These are phyloP conservation scores for Clarkia xantiana DNA, from an alignment of 345 rosid genomes.

Conservation along the genomic window DNA sequence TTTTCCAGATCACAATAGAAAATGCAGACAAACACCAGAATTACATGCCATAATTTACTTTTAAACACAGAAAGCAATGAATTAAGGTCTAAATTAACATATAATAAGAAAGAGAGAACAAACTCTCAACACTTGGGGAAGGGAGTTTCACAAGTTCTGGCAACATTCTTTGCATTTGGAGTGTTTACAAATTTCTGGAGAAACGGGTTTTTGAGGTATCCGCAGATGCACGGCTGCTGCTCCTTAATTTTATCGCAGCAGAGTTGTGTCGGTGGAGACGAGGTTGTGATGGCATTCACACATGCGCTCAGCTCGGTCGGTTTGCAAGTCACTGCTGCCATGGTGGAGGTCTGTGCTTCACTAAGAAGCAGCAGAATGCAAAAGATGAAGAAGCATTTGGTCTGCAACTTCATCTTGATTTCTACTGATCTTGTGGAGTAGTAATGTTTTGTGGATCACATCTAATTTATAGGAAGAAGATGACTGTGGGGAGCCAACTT, in stretches of 20 bases:
- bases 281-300: constrained; percentile 57
- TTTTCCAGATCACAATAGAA: no score
- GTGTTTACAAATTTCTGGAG: constrained; percentile 57
- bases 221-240: constrained; percentile 88
- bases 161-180: constrained; percentile 84
- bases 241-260: constrained; percentile 76
- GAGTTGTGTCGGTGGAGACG: constrained; percentile 42
- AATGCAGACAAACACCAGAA: no score
- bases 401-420: constrained; percentile 20
- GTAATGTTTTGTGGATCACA: no score
- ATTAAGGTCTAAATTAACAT: no score
- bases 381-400: constrained; percentile 20
- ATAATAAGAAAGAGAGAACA: not conserved
- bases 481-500: no score
- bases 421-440: not conserved
- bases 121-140: constrained; percentile 60
- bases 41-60: no score
- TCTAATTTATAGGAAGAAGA: no score
- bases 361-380: constrained; percentile 27
- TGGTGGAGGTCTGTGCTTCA: constrained; percentile 14
- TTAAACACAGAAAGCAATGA: no score
- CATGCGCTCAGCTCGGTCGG: constrained; percentile 77
- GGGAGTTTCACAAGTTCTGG: constrained; percentile 68
- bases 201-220: constrained; percentile 59
- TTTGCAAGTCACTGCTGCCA: constrained; percentile 49